Evolutionary conservation across 257 asterid genomes (phyloP), one percentile per base, ranked within the genome.

Genomic region (Agastache rugosa): DNA sequence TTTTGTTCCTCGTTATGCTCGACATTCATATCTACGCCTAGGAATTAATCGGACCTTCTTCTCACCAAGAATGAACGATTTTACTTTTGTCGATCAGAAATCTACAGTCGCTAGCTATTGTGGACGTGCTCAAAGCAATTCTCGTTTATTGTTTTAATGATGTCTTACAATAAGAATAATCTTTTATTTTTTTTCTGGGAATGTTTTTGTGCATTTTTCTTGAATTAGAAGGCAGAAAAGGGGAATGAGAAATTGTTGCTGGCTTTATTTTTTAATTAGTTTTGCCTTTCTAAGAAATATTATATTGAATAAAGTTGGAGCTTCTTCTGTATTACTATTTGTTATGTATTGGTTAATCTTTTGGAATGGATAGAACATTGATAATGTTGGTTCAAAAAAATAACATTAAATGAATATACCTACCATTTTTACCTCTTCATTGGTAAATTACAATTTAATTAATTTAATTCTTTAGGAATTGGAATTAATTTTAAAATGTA

Each of bases 1-100:
- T 86, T 64, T 87, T 93, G 31, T 88, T 93, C 66, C 88, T 91
- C 16, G 83, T 91, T 35, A 22, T 91, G 75, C 92, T 93, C 55
- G 23, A 93, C 73, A 69, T 93, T 37, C 98, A 91, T 79, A 71
- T 93, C 78, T 83, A 88, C 67, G 87, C 79, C 3, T 88, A 87
- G 79, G 1, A 39, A 9, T 7, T 4, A 31, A 31, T 5, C 37
- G 7, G 7, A 31, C 37, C 37, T 31, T 31, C 37, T 31, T 31
- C 37, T 31, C 0, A 31, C 1, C 7, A 0, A 2, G 11, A 39
- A 8, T 8, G 44, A 39, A 39, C 44, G 3, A 9, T 39, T 39
- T 8, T 37, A 37, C 7, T 5, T 31, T 7, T 31, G 44, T 15
- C 53, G 53, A 47, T 16, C 2, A 4, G 44, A 47, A 47, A 47